Evolutionary conservation across 345 rosid genomes (phyloP).

Genomic region (Conringia planisiliqua): DNA sequence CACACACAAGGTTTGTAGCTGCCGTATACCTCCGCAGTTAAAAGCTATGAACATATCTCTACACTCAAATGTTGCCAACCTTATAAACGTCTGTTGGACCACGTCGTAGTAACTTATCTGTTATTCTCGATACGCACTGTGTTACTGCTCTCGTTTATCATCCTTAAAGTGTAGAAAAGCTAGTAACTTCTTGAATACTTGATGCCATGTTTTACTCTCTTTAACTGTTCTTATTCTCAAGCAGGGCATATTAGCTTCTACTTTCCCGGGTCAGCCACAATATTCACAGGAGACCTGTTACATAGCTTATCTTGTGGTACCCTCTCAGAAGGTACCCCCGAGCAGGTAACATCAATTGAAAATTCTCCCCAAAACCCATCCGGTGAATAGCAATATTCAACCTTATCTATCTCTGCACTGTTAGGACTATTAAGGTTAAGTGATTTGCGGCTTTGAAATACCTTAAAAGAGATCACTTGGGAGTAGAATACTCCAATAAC

Average conservation of each 20-base stretch:
- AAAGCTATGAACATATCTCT: not conserved
- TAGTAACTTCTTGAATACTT: not conserved
- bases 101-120: not conserved
- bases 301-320: slow-evolving; percentile 97
- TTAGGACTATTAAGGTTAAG: not conserved
- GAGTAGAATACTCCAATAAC: not conserved
- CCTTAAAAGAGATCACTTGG: not conserved
- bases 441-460: too few relatives aligned
- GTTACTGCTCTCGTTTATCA: not conserved
- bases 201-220: not conserved
- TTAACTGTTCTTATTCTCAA: slow-evolving; percentile 12
- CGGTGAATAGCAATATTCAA: not conserved
- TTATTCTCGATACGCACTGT: not conserved
- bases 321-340: slow-evolving; percentile 88
- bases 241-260: slow-evolving; percentile 96
- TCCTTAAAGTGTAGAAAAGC: not conserved
- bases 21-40: not conserved
- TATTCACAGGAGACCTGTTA: slow-evolving; percentile 90
- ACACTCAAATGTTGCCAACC: not conserved
- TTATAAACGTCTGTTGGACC: not conserved
- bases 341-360: slow-evolving; percentile 50
- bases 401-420: not conserved
- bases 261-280: slow-evolving; percentile 81
- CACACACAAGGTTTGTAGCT: slow-evolving; percentile 76
- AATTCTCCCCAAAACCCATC: not conserved